Conservation (phyloP, 768 basidiomycete species). For the Suillus lakei region DNA sequence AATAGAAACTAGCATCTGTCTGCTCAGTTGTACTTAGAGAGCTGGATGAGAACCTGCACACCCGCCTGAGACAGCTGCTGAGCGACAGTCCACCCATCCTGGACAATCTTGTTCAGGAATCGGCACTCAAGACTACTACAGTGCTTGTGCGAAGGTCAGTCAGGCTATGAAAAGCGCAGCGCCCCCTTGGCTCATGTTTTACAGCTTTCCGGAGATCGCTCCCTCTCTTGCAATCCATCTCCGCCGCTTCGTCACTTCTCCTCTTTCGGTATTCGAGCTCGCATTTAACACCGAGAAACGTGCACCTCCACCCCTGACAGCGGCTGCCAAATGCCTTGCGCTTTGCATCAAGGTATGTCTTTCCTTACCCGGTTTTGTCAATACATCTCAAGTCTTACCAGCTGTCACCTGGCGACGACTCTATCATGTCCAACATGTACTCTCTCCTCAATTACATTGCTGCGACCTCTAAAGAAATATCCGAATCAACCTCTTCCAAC, state of each 20-base stretch:
- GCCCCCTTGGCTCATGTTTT: neutral
- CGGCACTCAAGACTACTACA: constrained; percentile 84
- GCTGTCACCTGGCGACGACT: constrained; percentile 86
- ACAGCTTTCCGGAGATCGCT: constrained; percentile 83
- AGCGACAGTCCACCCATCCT: constrained; percentile 82
- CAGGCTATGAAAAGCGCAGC: neutral
- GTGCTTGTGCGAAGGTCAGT: constrained; percentile 82
- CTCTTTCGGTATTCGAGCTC: constrained; percentile 86
- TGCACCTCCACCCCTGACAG: constrained; percentile 77
- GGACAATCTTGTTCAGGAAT: constrained; percentile 86
- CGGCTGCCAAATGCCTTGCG: constrained; percentile 90
- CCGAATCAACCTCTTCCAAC: constrained; percentile 51
- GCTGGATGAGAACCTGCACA: constrained; percentile 70
- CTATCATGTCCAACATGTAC: constrained; percentile 94
- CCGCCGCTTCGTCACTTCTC: constrained; percentile 86
- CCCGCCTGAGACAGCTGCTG: constrained; percentile 71
- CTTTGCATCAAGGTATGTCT: constrained; percentile 79
- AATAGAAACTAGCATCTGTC: constrained; percentile 85
- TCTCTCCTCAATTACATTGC: constrained; percentile 93
- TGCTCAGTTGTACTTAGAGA: constrained; percentile 75
- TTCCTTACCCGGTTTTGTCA: neutral
- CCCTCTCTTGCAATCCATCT: constrained; percentile 75
- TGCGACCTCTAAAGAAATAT: constrained; percentile 77
- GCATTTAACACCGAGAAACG: constrained; percentile 76
- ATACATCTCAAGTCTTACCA: constrained; percentile 32